Evolutionary conservation across 495 filamentous ascomycete genomes (phyloP), one percentile per base, ranked within the genome.

Genomic region (Delitschia confertaspora): DNA sequence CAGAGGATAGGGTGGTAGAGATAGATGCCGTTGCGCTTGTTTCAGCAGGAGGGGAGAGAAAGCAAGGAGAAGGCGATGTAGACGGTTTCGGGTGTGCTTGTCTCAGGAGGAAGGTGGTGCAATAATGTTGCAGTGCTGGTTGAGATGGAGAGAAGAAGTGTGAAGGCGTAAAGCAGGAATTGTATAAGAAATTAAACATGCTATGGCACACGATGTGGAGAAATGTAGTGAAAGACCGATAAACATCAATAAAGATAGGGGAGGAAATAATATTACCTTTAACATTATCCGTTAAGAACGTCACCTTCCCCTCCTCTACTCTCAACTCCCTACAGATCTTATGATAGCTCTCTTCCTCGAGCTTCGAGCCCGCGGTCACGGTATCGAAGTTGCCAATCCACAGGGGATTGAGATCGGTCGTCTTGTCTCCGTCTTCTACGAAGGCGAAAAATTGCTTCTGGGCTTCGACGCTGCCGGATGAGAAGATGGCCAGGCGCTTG

Each of bases 261-360:
- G 21, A 9, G 14, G 19, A 34, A 6, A 33, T n/a, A 8, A 33
- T 43, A 45, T 8, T 47, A 63, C 60, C 60, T 53, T 72, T 77
- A 21, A 76, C 67, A 53, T 80, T 83, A 61, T 86, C 82, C 42
- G 78, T 83, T 29, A 85, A 59, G 56, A 86, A 86, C 19, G 82
- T 61, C 66, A 78, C 79, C 45, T 71, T 61, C 3, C 26, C 26
- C 33, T 35, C 33, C 33, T 48, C 48, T 13, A 62, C 45, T 19
- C 65, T 61, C n/a, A 70, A 50, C 38, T 68, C 60, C 38, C 55
- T 53, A 8, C 58, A 64, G 46, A 86, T 85, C 44, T 59, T 72
- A 54, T 60, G 57, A 58, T 85, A 86, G 55, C 79, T 83, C 24
- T 45, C 59, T 23, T 53, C 44, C 47, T 82, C 75, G 37, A 60